Conservation (phyloP, 306 rosid genomes). For the Quercus engelmannii region DNA sequence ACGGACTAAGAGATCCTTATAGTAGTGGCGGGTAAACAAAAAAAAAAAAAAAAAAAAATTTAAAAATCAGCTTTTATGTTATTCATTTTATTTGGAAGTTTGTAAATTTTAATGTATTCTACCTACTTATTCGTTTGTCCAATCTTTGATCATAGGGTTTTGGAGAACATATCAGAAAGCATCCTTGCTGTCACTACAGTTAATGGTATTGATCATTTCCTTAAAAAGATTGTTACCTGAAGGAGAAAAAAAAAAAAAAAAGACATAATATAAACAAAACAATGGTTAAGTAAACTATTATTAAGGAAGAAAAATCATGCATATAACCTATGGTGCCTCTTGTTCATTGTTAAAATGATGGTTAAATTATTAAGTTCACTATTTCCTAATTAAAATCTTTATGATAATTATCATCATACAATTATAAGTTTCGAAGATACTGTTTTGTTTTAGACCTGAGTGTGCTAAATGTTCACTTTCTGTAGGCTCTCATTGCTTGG, state of each 20-base stretch:
- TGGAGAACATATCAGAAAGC: constrained; percentile 60
- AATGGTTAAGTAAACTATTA: background rate
- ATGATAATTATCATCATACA: background rate
- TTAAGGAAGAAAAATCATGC: background rate
- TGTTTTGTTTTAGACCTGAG: background rate
- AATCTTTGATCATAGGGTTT: constrained; percentile 32
- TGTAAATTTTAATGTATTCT: background rate
- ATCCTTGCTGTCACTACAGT: constrained; percentile 41
- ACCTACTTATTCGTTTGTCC: background rate
- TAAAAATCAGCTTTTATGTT: background rate
- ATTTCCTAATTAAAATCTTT: background rate
- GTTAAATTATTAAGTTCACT: no score
- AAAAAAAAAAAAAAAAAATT: background rate
- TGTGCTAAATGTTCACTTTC: background rate
- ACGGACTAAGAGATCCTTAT: constrained; percentile 70
- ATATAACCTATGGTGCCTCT: no score
- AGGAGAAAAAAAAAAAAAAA: background rate
- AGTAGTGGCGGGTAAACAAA: constrained; percentile 63
- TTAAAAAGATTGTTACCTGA: background rate
- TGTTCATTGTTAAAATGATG: no score
- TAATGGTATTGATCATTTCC: constrained; percentile 38
- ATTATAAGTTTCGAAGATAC: background rate
- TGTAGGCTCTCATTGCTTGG: constrained; percentile 60
- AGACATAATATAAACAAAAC: background rate
- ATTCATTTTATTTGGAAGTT: background rate